These are phyloP conservation scores for Solanum sejunctum DNA, from an alignment of 257 asterid genomes.

Conservation along the genomic window DNA sequence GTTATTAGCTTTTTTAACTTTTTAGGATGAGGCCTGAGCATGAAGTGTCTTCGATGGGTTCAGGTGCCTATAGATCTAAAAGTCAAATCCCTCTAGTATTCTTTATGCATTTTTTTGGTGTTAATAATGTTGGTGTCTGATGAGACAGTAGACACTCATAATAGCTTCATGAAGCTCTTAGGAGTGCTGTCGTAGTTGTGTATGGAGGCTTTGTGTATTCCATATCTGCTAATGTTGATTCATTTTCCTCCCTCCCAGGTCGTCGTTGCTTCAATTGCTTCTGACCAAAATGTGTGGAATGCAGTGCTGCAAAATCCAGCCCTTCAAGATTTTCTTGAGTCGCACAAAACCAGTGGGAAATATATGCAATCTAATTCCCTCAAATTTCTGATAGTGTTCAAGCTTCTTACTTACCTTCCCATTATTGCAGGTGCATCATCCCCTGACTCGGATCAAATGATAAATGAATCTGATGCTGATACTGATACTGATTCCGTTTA, in stretches of 20 bases:
- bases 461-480: not conserved
- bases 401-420: not conserved
- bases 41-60: not conserved
- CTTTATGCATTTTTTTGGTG: not conserved
- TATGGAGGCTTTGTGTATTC: not conserved
- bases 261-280: slow-evolving; percentile 13
- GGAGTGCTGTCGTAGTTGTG: not conserved
- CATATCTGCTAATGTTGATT: not conserved
- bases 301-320: slow-evolving; percentile 1
- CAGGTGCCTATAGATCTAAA: not conserved
- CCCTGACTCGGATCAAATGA: not conserved
- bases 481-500: slow-evolving; percentile 3
- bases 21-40: not conserved
- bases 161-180: not conserved
- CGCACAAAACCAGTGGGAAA: not conserved
- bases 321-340: not conserved
- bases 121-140: not conserved
- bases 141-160: not conserved
- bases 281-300: slow-evolving; percentile 1
- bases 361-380: not conserved
- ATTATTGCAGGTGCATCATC: not conserved
- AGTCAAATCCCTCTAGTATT: not conserved
- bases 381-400: not conserved
- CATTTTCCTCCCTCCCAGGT: not conserved
- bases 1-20: not conserved